Conservation (phyloP, 352 stramenopile genomes). For the Phytopythium aichiense region DNA sequence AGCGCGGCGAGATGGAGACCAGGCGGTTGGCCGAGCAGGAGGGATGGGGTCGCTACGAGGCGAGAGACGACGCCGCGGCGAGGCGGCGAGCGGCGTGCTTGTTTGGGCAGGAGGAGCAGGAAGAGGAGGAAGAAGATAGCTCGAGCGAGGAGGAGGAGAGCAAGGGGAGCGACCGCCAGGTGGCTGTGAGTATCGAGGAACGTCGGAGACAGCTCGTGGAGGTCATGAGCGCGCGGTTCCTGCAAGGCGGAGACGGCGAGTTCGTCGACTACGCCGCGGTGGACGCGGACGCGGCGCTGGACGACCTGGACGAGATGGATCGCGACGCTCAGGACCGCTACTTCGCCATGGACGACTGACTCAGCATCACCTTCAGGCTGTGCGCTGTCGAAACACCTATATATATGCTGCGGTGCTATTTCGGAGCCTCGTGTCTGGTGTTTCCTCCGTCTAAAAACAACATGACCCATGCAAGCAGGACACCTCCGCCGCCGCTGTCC, state of each 20-base stretch:
- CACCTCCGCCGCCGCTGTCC: too few relatives aligned
- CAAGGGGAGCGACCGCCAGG: conserved; percentile 22
- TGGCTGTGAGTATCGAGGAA: conserved; percentile 23
- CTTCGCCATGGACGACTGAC: conserved; percentile 37
- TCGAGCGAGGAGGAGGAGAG: conserved; percentile 30
- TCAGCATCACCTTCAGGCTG: neutral
- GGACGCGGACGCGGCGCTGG: conserved; percentile 52
- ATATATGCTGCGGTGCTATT: neutral
- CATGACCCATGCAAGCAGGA: too few relatives aligned
- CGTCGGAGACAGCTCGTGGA: conserved; percentile 62
- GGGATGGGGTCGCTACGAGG: conserved; percentile 42
- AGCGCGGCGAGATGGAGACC: conserved; percentile 65
- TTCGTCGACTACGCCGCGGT: conserved; percentile 67
- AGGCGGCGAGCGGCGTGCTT: conserved; percentile 23
- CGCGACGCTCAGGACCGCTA: conserved; percentile 80
- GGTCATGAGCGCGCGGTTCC: conserved; percentile 68
- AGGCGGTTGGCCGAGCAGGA: conserved; percentile 57
- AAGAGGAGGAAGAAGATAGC: conserved; percentile 40
- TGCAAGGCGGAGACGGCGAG: conserved; percentile 53
- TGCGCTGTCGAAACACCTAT: neutral
- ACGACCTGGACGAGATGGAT: conserved; percentile 63
- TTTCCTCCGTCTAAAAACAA: neutral
- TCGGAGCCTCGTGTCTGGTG: neutral
- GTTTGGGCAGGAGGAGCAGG: conserved; percentile 27
- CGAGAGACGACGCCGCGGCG: conserved; percentile 35